Evolutionary conservation across 2,329 filamentous ascomycete species (phyloP).

Genomic region (Epicoccum nigrum): DNA sequence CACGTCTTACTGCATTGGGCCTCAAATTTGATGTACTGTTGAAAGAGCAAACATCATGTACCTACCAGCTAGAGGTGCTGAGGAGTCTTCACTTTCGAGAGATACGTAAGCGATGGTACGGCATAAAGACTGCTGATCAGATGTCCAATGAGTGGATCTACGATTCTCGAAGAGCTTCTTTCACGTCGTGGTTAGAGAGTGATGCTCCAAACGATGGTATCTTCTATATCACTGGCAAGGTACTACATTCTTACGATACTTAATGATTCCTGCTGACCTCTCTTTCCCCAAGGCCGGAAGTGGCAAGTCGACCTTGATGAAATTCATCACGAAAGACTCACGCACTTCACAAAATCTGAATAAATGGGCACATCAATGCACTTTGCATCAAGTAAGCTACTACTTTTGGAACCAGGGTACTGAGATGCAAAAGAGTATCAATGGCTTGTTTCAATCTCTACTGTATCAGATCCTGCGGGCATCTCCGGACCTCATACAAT

Average conservation of each 20-base stretch:
- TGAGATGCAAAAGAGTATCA: conserved; percentile 19
- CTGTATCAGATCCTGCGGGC: conserved; percentile 21
- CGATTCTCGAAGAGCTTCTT: neutral
- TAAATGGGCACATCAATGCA: neutral
- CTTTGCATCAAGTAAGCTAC: conserved; percentile 31
- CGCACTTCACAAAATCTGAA: neutral
- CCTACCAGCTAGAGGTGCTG: no score
- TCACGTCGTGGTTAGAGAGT: neutral
- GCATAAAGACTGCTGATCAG: no score
- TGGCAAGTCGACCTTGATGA: conserved; percentile 57
- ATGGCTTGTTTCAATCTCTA: conserved; percentile 16
- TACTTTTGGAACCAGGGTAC: conserved; percentile 25
- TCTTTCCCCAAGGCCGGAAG: conserved; percentile 46
- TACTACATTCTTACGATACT: neutral
- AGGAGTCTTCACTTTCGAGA: neutral
- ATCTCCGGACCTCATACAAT: conserved; percentile 3
- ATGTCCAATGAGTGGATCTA: neutral
- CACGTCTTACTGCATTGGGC: no score
- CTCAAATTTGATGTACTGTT: no score
- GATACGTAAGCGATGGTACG: no score
- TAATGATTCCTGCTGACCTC: neutral
- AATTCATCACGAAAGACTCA: conserved; percentile 17
- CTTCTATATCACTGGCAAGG: neutral
- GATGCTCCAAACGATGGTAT: neutral
- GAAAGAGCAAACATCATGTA: no score